Evolutionary conservation across 2,329 filamentous ascomycete genomes (phyloP), one percentile per base, ranked within the genome.

Genomic region (Calonectria pseudoturangicola): DNA sequence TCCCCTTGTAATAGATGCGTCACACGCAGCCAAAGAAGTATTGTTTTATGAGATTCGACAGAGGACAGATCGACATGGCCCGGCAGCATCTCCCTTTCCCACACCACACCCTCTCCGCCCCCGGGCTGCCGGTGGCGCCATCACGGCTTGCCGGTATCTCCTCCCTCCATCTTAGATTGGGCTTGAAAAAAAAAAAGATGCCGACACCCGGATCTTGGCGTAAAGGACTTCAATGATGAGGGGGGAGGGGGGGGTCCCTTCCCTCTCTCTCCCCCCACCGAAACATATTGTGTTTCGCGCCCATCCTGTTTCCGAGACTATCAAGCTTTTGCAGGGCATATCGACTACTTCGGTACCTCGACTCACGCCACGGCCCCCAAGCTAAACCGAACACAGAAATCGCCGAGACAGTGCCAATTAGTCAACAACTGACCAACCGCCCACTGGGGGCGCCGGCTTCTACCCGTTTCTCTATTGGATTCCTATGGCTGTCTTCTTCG

Each of bases 311-410:
- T 41, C 54, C 33, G 33, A 36, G 8, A 2, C 54, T n/a, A 27
- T 58, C 54, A 58, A 58, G 33, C 54, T 58, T 58, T 58, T 39
- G 54, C 54, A 58, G 33, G 33, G 12, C 54, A 15, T 8, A 27
- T 58, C 33, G 54, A 58, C 54, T 39, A 39, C 25, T 21, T 48
- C 21, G 16, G 54, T 58, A 36, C 54, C 12, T 27, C 33, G 54
- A 41, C 54, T 58, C 54, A 58, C 54, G 54, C 54, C 54, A 58
- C 30, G 54, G 54, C 54, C 54, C 54, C 54, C 54, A 58, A 58
- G 33, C 54, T 58, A 58, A 58, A 41, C 54, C 54, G 12, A 27
- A 58, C 36, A 12, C 15, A 21, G 54, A 1, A 58, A 58, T 58
- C 33, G 54, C 54, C 54, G 54, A 58, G 33, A 13, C 54, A 21